phyloP scores from a whole-genome alignment of 495 filamentous ascomycete genomes.

The Tuber calosporum region DNA sequence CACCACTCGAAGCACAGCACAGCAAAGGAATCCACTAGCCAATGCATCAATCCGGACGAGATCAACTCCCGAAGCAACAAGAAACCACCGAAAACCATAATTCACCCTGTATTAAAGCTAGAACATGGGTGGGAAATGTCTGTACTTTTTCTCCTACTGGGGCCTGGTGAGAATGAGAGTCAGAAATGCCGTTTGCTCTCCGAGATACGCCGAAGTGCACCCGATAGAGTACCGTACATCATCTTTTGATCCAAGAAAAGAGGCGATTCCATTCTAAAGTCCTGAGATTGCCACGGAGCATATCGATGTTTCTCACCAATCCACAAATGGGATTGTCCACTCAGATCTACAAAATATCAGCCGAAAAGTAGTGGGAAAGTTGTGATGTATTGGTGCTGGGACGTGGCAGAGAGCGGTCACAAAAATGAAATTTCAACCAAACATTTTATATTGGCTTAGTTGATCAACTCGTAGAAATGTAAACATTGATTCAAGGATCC shows the following conservation, averaged over 20 bases:
- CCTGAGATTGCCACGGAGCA: conserved; percentile 1
- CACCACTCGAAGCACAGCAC: conserved; percentile 19
- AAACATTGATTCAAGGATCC: conserved; percentile 15
- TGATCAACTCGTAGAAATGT: conserved; percentile 16
- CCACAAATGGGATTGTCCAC: conserved; percentile 1
- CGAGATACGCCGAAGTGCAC: not conserved
- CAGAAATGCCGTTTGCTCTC: not conserved
- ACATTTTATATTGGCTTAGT: not conserved
- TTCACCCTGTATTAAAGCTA: conserved; percentile 2
- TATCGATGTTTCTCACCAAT: conserved; percentile 1
- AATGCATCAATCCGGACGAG: conserved; percentile 2
- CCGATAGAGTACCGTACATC: not conserved
- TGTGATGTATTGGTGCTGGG: conserved; percentile 20
- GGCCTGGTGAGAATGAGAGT: not conserved
- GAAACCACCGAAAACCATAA: not conserved
- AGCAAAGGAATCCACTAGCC: conserved; percentile 1
- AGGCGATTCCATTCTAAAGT: not conserved
- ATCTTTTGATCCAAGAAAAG: not conserved
- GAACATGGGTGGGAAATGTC: not conserved
- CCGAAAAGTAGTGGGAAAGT: conserved; percentile 2
- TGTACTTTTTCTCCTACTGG: conserved; percentile 2
- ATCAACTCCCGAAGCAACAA: conserved; percentile 3
- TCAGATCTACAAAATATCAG: conserved; percentile 19
- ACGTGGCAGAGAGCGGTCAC: conserved; percentile 25
- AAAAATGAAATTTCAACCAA: not conserved